Evolutionary conservation across 306 rosid genomes (phyloP).

Genomic region (Gastrolobium villosum): DNA sequence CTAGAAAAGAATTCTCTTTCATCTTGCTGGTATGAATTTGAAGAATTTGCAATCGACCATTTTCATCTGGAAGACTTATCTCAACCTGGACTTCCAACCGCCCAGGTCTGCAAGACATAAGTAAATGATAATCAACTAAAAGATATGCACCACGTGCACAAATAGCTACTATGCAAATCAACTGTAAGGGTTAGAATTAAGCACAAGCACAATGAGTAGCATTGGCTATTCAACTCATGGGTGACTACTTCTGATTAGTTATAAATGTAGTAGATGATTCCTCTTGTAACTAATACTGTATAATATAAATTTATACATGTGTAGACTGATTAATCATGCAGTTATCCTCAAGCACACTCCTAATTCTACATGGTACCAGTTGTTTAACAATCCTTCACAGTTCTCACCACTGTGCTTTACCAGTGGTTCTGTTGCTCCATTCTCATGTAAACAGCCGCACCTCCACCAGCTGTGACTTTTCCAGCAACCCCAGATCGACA

Average conservation of each 20-base stretch:
- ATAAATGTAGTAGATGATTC: constrained; percentile 32
- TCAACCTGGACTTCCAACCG: constrained; percentile 98
- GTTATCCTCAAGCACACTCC: no score
- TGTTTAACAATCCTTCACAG: no score
- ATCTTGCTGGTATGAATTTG: constrained; percentile 96
- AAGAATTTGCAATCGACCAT: constrained; percentile 96
- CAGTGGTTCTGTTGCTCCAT: no score
- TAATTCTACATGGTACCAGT: no score
- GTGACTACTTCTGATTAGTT: constrained; percentile 17
- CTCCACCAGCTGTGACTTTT: no score
- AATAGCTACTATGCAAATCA: constrained; percentile 42
- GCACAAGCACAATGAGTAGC: neutral
- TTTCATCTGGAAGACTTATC: constrained; percentile 98
- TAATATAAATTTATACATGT: neutral
- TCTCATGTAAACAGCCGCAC: no score
- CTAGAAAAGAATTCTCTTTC: constrained; percentile 97
- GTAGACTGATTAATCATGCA: constrained; percentile 4
- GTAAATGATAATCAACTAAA: constrained; percentile 33
- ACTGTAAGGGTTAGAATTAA: constrained; percentile 19
- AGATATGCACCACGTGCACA: constrained; percentile 41
- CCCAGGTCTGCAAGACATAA: constrained; percentile 79
- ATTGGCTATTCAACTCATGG: neutral
- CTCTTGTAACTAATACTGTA: constrained; percentile 8
- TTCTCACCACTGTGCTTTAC: no score
- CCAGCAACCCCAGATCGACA: no score